Conservation (phyloP, 139 green algal species). For the Chlorella sorokiniana region DNA sequence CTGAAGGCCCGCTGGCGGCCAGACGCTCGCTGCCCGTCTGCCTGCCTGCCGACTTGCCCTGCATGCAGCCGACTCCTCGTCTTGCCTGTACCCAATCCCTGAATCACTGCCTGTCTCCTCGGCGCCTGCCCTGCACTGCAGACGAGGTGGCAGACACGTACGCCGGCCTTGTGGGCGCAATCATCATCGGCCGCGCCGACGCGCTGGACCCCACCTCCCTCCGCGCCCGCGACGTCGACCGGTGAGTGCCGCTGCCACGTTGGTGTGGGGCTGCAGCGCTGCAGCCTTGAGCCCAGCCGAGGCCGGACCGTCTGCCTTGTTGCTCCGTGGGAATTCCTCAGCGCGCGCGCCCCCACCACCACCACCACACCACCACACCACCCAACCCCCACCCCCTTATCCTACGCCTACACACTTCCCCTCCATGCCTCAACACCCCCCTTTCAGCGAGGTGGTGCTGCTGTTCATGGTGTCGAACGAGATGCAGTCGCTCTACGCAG, state of each 20-base stretch:
- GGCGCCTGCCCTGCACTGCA: not conserved
- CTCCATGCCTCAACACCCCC: too few species aligned
- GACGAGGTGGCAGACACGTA: slow-evolving; percentile 55
- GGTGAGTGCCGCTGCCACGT: not conserved
- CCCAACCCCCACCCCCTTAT: not conserved
- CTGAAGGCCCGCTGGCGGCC: too few species aligned
- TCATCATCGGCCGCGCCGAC: slow-evolving; percentile 57
- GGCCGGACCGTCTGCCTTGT: too few species aligned
- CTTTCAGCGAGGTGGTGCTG: slow-evolving; percentile 47
- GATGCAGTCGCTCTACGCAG: slow-evolving; percentile 15
- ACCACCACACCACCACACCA: too few species aligned
- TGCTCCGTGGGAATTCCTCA: too few species aligned
- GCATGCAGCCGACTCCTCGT: too few species aligned
- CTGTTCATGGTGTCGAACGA: slow-evolving; percentile 45
- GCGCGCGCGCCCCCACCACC: too few species aligned
- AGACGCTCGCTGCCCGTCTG: too few species aligned
- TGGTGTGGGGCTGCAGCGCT: not conserved
- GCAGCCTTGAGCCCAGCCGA: too few species aligned
- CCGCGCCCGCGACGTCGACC: slow-evolving; percentile 50
- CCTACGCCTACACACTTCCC: too few species aligned
- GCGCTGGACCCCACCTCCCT: slow-evolving; percentile 9
- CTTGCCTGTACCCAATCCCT: too few species aligned
- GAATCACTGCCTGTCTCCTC: not conserved
- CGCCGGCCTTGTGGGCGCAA: slow-evolving; percentile 63
- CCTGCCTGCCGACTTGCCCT: not conserved